Conservation (phyloP, 2,329 filamentous ascomycete species). For the Hymenoscyphus repandus region DNA sequence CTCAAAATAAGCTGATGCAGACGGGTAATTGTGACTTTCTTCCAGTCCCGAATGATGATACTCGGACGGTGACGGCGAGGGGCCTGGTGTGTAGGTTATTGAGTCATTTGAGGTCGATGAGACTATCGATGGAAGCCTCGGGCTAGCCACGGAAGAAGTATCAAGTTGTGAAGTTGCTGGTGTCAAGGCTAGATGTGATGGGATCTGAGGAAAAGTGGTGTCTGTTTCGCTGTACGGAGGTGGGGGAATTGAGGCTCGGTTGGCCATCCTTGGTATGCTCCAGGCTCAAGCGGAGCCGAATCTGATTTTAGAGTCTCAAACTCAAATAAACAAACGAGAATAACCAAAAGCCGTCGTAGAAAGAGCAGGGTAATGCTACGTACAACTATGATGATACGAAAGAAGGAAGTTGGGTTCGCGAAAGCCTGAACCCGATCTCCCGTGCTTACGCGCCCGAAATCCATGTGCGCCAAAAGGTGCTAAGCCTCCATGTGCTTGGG, state of each 20-base stretch:
- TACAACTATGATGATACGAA: no score
- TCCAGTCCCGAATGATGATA: constrained; percentile 15
- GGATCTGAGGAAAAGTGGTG: constrained; percentile 39
- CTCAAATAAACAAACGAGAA: no score
- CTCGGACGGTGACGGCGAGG: constrained; percentile 19
- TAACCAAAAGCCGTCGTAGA: no score
- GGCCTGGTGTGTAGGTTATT: constrained; percentile 25
- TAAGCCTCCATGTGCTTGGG: no score
- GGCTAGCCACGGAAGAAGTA: constrained; percentile 31
- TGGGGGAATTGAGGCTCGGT: constrained; percentile 34
- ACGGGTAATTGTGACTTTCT: constrained; percentile 12
- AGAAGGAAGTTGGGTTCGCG: no score
- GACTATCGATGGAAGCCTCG: constrained; percentile 12
- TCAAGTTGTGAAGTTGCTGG: constrained; percentile 31
- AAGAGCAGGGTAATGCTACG: no score
- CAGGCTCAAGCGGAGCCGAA: neutral
- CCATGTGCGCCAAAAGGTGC: no score
- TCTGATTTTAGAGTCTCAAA: neutral
- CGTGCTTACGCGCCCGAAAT: no score
- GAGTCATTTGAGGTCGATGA: constrained; percentile 19
- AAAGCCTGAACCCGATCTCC: no score
- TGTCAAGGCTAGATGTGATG: constrained; percentile 24
- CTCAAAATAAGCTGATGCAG: constrained; percentile 25
- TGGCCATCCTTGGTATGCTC: constrained; percentile 5
- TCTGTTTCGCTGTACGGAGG: constrained; percentile 56